Conservation (phyloP, 768 basidiomycete genomes). For the Kwoniella dendrophila region DNA sequence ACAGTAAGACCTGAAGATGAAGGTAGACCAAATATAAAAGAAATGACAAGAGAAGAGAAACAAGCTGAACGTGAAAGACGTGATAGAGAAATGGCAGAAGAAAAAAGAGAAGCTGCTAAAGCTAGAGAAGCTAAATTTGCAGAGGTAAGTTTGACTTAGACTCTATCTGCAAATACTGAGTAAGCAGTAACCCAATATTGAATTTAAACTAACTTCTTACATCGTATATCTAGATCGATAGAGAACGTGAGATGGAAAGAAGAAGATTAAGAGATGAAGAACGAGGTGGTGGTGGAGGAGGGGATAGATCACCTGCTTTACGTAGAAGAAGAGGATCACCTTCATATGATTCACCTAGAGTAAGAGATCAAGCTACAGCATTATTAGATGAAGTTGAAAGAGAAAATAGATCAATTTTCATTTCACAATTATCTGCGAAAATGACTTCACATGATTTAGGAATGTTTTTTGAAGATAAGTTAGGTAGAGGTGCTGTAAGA, state of each 20-base stretch:
- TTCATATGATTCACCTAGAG: constrained; percentile 20
- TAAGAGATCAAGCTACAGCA: constrained; percentile 27
- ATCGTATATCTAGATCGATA: constrained; percentile 29
- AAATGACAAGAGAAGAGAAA: constrained; percentile 49
- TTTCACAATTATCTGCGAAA: constrained; percentile 95
- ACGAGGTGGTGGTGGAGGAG: constrained; percentile 13
- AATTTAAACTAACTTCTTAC: not conserved
- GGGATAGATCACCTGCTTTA: constrained; percentile 3
- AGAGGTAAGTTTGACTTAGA: constrained; percentile 14
- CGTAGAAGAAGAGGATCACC: constrained; percentile 36
- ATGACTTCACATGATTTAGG: constrained; percentile 96
- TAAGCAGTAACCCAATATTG: not conserved
- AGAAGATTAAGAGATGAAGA: constrained; percentile 16
- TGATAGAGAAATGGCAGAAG: constrained; percentile 48
- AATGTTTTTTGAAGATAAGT: constrained; percentile 96
- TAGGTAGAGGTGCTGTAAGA: constrained; percentile 90
- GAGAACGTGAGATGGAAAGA: constrained; percentile 33
- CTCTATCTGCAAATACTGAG: too few species aligned
- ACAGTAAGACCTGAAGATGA: constrained; percentile 19
- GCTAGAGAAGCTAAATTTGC: constrained; percentile 28
- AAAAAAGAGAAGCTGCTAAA: constrained; percentile 39
- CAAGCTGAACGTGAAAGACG: constrained; percentile 45
- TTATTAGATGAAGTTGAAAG: constrained; percentile 88
- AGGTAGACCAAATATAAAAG: constrained; percentile 20
- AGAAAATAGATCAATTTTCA: constrained; percentile 97